Conservation (phyloP, 2,329 filamentous ascomycete species). For the Pyrenophora teres region DNA sequence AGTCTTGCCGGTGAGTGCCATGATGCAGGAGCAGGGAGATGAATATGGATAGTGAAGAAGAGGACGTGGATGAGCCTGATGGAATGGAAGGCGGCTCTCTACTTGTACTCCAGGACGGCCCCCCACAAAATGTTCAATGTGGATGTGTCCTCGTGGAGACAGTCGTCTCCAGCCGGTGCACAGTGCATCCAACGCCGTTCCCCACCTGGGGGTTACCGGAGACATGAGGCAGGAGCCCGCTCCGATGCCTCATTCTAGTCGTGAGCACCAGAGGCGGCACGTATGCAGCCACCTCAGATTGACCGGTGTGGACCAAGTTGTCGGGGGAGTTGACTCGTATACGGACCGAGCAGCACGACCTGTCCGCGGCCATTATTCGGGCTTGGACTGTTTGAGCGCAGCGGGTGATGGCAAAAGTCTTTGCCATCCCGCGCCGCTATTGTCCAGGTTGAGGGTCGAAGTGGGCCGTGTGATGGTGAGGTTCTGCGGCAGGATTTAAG, state of each 20-base stretch:
- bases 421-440: constrained; percentile 18
- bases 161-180: constrained; percentile 4
- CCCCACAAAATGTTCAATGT: constrained; percentile 30
- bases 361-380: constrained; percentile 15
- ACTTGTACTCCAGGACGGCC: constrained; percentile 22
- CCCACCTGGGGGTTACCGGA: constrained; percentile 21
- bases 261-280: constrained; percentile 3
- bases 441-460: constrained; percentile 11
- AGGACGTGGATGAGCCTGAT: constrained; percentile 11
- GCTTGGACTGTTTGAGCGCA: constrained; percentile 7
- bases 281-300: constrained; percentile 5
- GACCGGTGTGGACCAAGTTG: constrained; percentile 21
- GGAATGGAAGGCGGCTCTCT: constrained; percentile 9
- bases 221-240: background rate
- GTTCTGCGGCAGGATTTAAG: constrained; percentile 15
- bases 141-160: constrained; percentile 8
- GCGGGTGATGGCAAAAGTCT: constrained; percentile 21
- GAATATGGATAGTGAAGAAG: constrained; percentile 3
- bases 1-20: constrained; percentile 31
- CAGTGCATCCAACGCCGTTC: constrained; percentile 2
- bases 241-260: constrained; percentile 3
- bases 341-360: constrained; percentile 3
- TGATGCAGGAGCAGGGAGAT: constrained; percentile 5
- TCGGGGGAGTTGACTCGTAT: constrained; percentile 12
- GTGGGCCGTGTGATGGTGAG: constrained; percentile 10